Evolutionary conservation across 768 basidiomycete genomes (phyloP), one percentile per base, ranked within the genome.

Genomic region (Crassisporium funariophilum): DNA sequence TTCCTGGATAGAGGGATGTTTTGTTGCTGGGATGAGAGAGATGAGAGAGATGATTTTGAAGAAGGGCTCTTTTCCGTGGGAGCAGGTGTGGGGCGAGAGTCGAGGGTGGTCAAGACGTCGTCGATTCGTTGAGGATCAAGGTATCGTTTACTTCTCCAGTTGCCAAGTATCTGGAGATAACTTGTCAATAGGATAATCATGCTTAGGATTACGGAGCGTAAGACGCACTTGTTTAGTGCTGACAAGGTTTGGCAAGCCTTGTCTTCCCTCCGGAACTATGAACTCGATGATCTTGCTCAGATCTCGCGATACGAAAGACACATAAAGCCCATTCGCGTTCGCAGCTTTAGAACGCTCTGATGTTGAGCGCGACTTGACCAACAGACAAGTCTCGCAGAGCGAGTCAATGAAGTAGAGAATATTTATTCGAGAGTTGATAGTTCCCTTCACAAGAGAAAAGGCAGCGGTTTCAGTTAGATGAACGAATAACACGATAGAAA

Each of bases 371-470:
- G 84, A 79, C 55, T 82, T 86, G 38, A 83, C 81, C 24, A 86
- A 72, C 3, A 89, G 73, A 23, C 82, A 90, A 0, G 83, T 78
- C 59, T 91, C 90, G 64, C 88, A 93, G 10, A 97, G 76, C 0
- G 88, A 84, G 65, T 95, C 93, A 34, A 98, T 79, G 61, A 95
- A 84, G 64, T 95, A 92, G 0, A 97, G 72, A 49, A 95, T 86
- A 65, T 97, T 97, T 57, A 98, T 95, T n/a, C 91, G 76, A 22
- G 87, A 82, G 64, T 97, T 95, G 15, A 95, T 82, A 0, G 88
- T 84, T 40, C 88, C 91, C 89, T 90, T 49, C 0, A 35, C 22
- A 27, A n/a, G n/a, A n/a, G n/a, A 12, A 51, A 27, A 25, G 23
- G 11, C 17, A 15, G 22, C 24, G 7, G 19, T 15, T 25, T 38